Evolutionary conservation across 345 rosid genomes (phyloP), one percentile per base, ranked within the genome.

Genomic region (Linum trigynum): DNA sequence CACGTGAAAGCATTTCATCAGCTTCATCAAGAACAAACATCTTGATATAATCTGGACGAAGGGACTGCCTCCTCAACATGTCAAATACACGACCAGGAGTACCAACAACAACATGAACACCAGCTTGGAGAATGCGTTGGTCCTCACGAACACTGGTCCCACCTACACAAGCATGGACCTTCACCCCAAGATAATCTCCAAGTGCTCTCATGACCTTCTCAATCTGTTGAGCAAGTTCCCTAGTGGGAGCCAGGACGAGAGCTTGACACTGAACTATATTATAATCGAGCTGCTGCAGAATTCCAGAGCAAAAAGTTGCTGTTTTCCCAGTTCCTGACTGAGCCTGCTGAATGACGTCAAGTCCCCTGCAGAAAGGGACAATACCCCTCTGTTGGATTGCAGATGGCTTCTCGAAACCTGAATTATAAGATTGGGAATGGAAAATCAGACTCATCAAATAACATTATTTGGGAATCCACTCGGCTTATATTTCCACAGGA

Each of bases 141-240:
- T 23, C 32, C 32, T 23, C 32, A 23, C 32, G 32, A 23, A 23
- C 32, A 23, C 32, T 23, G 32, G 32, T 23, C 32, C 32, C 32
- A 23, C 32, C 32, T 23, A 23, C 96, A 76, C 97, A 92, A 5
- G 98, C 97, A 59, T 92, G 98, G 61, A 86, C 98, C 79, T 84
- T 92, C 59, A 86, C 98, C 1, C 95, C 92, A 51, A 89, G 86
- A 75, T 81, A 92, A 73, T 92, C 97, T 51, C 98, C 98, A 55
- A 89, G 86, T 2, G 96, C 95, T 32, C 97, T 78, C 98, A 92
- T 92, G 36, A 92, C 98, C 83, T 92, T 92, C 70, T 92, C 98
- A 60, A 92, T 92, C 73, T 89, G 97, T 65, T 92, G 36, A 23
- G 32, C 32, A 23, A 23, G 32, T 23, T 23, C 32, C 32, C 32